Base-by-base conservation (phyloP, 2,329 filamentous ascomycete species). In the Rhynchosporium graminicola region DNA sequence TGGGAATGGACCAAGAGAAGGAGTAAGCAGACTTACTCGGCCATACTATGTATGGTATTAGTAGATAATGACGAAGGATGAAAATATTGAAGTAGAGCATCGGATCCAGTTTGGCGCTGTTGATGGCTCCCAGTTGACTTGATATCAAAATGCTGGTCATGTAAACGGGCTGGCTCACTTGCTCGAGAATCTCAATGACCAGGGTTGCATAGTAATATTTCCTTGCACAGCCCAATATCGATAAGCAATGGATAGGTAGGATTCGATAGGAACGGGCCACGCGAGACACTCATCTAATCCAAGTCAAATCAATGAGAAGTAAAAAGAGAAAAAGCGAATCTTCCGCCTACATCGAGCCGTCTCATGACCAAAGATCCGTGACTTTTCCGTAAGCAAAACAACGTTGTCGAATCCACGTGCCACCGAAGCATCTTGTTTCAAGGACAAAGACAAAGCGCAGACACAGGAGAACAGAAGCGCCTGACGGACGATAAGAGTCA, bases 191-290 rank as follows among this genome's bases (percentile, higher is more conserved):
- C 1, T 1, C 20, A 20, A 20, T 20, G 20, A 1, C 20, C 20
- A 20, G 20, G 20, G 20, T 20, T 20, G 20, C 20, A 20, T 20
- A 20, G 20, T 20, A 20, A 20, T 20, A 20, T 20, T 20, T 20
- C 20, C 20, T 20, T 20, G 20, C 20, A 20, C 1, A 20, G 20
- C 57, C 33, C 13, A 60, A 28, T 31, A 61, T 43, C 56, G 50
- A 55, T 62, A 57, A 42, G 48, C 43, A 33, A 59, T 36, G 52
- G 43, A 61, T 68, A 67, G 66, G 60, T 46, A 20, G 20, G 20
- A 20, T 20, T 20, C 20, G 48, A 62, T 68, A 67, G 66, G 60
- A 42, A 62, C 38, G 26, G 20, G 9, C 51, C 36, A 40, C 40
- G 51, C 54, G 55, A 61, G 55, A 68, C 57, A 59, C 57, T n/a